phyloP scores from a whole-genome alignment of 176 grass and related monocot species.

The Saccharum officinarum region DNA sequence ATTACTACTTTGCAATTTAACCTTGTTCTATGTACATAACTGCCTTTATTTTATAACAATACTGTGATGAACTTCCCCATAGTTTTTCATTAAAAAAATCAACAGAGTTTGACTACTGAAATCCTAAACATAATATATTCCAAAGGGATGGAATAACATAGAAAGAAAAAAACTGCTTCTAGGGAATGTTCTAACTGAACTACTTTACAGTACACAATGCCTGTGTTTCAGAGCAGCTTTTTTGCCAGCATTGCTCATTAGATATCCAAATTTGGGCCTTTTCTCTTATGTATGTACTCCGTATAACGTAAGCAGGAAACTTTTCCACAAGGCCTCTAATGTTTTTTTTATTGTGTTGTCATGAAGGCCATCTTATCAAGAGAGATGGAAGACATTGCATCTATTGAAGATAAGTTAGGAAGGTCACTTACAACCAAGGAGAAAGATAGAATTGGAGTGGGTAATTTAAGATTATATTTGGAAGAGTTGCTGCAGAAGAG shows the following conservation, averaged over 20 bases:
- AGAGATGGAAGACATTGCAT: constrained; percentile 77
- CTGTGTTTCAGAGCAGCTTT: background rate
- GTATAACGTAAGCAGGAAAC: background rate
- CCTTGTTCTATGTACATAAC: background rate
- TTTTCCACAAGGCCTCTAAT: background rate
- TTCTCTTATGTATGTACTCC: background rate
- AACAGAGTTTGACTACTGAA: background rate
- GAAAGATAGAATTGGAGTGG: constrained; percentile 75
- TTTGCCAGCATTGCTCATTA: constrained; percentile 16
- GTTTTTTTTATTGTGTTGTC: constrained; percentile 19
- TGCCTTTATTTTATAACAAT: background rate
- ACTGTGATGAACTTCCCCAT: background rate
- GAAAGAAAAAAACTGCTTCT: constrained; percentile 13
- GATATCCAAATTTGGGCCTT: constrained; percentile 14
- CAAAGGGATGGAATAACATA: background rate
- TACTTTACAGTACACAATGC: constrained; percentile 21
- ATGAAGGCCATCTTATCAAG: constrained; percentile 68
- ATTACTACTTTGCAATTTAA: background rate
- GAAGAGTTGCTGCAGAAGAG: constrained; percentile 86
- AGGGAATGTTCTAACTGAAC: background rate
- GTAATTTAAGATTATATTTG: constrained; percentile 79
- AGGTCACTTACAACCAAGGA: constrained; percentile 75
- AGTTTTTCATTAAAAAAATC: background rate
- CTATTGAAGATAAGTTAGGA: constrained; percentile 84
- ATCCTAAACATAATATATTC: background rate